Evolutionary conservation across 441 rosid genomes (phyloP).

Genomic region (Croton laevigatus): DNA sequence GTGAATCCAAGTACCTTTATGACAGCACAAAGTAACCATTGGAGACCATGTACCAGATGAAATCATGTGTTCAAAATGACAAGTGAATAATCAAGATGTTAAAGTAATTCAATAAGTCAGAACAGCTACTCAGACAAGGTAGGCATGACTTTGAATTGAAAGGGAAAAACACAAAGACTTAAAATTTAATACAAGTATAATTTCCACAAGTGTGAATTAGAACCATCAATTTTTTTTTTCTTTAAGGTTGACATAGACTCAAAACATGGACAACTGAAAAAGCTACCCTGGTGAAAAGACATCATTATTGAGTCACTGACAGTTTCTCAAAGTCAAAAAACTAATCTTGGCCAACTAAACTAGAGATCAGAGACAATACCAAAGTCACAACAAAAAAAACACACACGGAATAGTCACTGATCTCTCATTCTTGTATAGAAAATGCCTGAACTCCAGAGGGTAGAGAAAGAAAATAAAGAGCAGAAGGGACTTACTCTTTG

Average conservation of each 20-base stretch:
- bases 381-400: not conserved
- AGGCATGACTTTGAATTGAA: not conserved
- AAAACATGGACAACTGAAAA: not conserved
- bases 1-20: not conserved
- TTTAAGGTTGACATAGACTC: not conserved
- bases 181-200: not conserved
- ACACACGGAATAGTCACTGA: not conserved
- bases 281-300: not conserved
- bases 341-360: not conserved
- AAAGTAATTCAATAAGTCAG: not conserved
- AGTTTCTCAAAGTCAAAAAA: not conserved
- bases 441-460: not conserved
- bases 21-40: not conserved
- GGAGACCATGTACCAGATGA: not conserved
- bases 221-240: not conserved
- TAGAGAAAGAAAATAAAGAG: conserved; percentile 10
- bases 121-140: not conserved
- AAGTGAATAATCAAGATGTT: not conserved
- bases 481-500: conserved; percentile 37
- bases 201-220: not conserved
- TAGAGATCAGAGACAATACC: not conserved
- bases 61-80: not conserved
- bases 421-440: not conserved
- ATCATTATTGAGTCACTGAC: not conserved
- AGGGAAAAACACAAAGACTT: not conserved